Conservation (phyloP, 2,329 filamentous ascomycete species). For the Leptographium lundbergii region DNA sequence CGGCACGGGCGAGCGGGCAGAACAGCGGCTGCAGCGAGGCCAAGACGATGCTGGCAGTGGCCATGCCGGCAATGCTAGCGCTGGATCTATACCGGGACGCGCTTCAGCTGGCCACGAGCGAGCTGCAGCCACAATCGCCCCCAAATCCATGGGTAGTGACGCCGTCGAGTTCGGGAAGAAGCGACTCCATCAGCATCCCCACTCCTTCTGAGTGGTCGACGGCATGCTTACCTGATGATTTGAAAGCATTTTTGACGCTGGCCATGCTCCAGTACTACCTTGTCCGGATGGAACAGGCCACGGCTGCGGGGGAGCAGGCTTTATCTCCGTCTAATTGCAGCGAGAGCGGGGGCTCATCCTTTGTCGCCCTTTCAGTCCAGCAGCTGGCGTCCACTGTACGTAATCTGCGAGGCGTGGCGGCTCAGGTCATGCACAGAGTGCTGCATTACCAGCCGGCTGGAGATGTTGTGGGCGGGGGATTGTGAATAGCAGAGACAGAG, state of each 20-base stretch:
- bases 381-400: neutral
- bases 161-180: no score
- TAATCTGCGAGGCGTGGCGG: neutral
- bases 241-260: neutral
- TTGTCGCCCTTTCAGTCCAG: neutral
- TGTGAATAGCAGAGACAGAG: no score
- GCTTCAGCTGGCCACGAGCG: neutral
- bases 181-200: no score
- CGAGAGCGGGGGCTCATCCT: neutral
- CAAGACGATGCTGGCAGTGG: neutral
- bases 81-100: neutral
- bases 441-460: neutral
- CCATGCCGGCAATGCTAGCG: neutral
- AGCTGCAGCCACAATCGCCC: neutral
- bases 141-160: neutral
- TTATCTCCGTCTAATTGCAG: neutral
- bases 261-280: neutral
- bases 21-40: neutral
- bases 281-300: neutral
- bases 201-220: neutral
- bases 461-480: no score
- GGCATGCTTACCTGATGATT: neutral
- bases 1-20: no score
- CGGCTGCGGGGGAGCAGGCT: neutral
- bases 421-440: neutral